Evolutionary conservation across 2,329 filamentous ascomycete species (phyloP), one percentile per base, ranked within the genome.

Genomic region (Diaporthe longicolla): DNA sequence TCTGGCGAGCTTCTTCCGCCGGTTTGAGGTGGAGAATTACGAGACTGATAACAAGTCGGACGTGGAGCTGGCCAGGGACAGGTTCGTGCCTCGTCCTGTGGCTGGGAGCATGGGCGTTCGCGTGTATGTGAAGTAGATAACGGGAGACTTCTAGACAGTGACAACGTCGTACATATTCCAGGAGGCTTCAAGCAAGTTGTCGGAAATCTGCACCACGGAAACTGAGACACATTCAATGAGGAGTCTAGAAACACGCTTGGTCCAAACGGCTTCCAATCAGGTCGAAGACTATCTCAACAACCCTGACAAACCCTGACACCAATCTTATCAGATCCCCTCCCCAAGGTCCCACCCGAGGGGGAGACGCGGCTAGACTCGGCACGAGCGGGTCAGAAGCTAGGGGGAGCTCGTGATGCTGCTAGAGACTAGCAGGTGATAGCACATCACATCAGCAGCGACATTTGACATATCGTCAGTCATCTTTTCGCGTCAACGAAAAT

Each of bases 281-380:
- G n/a, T n/a, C n/a, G n/a, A n/a, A n/a, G n/a, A n/a, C n/a, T n/a
- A 13, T 35, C 19, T 4, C 1, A 37, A 10, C 21, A 40, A 24
- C n/a, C 37, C 58, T 26, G 58, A 65, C 15, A 17, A 35, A 15
- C 58, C 43, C 6, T 65, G 26, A 35, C 43, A 9, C 0, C 48
- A 52, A 52, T 52, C 48, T 52, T 52, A 52, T 52, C 48, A 52
- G 48, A 11, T 52, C 48, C n/a, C 48, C n/a, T 5, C 48, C 10
- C 10, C 9, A 4, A 10, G 21, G n/a, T 11, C 5, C 48, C 21
- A 24, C 21, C 21, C 21, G 4, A 3, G 29, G 32, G 48, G 63
- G n/a, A 52, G 48, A 4, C 26, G 32, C 63, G 63, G 63, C 63
- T 68, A 68, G 63, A 40, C 32, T 54, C 63, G 63, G 63, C 63